phyloP scores from a whole-genome alignment of 352 stramenopile species.

The Globisporangium mamillatum region DNA sequence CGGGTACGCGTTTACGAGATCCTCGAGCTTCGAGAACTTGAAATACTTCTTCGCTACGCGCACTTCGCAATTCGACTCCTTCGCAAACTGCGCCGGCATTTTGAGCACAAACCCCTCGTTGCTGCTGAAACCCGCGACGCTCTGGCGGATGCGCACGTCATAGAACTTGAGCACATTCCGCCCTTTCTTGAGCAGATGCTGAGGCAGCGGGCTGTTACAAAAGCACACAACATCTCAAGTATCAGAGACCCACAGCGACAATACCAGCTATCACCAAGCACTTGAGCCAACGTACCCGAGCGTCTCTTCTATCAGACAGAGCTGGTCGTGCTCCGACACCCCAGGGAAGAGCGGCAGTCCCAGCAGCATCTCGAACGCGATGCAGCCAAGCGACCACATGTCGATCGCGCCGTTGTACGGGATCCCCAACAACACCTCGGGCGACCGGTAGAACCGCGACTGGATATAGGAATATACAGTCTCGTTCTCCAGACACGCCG shows the following conservation, averaged over 20 bases:
- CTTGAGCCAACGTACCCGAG: conserved; percentile 43
- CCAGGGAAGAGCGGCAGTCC: conserved; percentile 94
- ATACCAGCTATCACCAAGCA: neutral
- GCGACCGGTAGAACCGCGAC: conserved; percentile 91
- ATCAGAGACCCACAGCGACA: neutral
- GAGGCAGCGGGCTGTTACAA: conserved; percentile 22
- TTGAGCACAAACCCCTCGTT: conserved; percentile 34
- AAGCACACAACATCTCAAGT: neutral
- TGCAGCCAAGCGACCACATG: conserved; percentile 64
- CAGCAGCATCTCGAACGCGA: conserved; percentile 91
- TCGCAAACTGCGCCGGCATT: conserved; percentile 32
- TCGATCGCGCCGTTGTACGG: conserved; percentile 55
- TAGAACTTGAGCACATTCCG: conserved; percentile 47
- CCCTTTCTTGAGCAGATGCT: conserved; percentile 31
- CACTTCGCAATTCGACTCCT: conserved; percentile 28
- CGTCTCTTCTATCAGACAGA: conserved; percentile 88
- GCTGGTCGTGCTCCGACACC: conserved; percentile 92
- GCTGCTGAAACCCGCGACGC: neutral
- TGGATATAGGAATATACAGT: conserved; percentile 96
- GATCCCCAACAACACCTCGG: conserved; percentile 64
- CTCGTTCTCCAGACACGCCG: conserved; percentile 75
- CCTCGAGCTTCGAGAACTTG: conserved; percentile 42
- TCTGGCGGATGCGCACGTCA: conserved; percentile 23
- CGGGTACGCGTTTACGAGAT: conserved; percentile 45
- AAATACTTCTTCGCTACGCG: conserved; percentile 50